A percentile compares a stretch with the other conserved stretches of the same genome.
Evolutionary conservation across 2,329 filamentous ascomycete species (phyloP).

Genomic region (Ciborinia camelliae): DNA sequence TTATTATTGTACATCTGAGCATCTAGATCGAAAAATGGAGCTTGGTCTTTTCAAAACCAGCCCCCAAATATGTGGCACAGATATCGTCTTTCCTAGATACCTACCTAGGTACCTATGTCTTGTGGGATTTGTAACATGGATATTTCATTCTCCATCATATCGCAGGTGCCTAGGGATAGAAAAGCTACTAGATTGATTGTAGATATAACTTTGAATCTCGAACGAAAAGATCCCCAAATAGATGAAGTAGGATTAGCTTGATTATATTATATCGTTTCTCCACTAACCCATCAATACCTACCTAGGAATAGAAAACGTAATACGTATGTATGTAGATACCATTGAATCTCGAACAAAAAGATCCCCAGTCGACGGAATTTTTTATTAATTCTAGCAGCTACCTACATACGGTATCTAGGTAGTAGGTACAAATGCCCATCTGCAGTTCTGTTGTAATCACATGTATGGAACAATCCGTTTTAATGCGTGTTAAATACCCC

Average conservation of each 20-base stretch:
- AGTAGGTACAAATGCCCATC: background rate
- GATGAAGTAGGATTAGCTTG: no score
- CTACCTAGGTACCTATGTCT: no score
- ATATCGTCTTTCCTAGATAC: background rate
- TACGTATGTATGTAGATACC: background rate
- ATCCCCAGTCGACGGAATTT: background rate
- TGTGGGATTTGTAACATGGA: background rate
- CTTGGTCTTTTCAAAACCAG: constrained; percentile 4
- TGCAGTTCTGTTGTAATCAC: no score
- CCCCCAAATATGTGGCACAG: constrained; percentile 7
- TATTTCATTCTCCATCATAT: background rate
- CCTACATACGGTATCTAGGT: no score
- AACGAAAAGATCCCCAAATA: background rate
- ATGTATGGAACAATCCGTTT: background rate
- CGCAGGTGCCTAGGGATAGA: background rate
- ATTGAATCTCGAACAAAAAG: background rate
- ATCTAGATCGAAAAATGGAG: background rate
- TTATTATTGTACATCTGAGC: background rate
- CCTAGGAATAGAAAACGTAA: background rate
- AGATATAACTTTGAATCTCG: background rate
- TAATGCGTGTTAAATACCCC: constrained; percentile 5
- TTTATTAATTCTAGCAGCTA: background rate
- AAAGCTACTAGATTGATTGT: no score
- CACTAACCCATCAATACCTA: background rate
- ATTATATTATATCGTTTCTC: background rate